A percentile compares a stretch with the other conserved stretches of the same genome.
Conservation (phyloP, 2,329 filamentous ascomycete genomes). For the Pseudofabraea citricarpa region DNA sequence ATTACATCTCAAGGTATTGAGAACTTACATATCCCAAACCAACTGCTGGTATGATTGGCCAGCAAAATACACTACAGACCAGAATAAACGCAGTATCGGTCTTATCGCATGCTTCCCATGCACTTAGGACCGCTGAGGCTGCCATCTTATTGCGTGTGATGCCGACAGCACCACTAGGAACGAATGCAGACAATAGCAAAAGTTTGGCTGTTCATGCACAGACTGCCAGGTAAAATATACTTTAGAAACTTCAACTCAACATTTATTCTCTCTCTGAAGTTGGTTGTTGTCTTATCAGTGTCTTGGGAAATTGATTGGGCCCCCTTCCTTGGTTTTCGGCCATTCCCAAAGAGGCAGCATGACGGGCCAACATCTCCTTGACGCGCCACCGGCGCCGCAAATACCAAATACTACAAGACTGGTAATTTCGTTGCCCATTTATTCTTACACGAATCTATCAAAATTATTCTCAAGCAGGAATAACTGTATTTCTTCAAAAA, state of each 20-base stretch:
- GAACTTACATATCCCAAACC: constrained; percentile 51
- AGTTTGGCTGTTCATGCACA: no score
- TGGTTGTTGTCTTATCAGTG: neutral
- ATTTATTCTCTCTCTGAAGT: neutral
- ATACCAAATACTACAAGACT: no score
- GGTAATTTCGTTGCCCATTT: no score
- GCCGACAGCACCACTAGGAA: no score
- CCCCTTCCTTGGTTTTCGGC: neutral
- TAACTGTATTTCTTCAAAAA: no score
- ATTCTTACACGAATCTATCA: no score
- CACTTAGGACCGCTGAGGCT: constrained; percentile 33
- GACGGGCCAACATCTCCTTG: neutral
- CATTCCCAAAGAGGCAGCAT: neutral
- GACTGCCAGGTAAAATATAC: no score
- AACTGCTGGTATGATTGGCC: constrained; percentile 63
- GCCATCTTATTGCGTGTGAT: constrained; percentile 6
- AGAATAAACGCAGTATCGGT: constrained; percentile 50
- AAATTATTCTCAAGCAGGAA: no score
- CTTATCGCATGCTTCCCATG: constrained; percentile 46
- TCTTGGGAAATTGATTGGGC: neutral
- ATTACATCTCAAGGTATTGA: neutral
- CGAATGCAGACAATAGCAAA: no score
- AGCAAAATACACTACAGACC: constrained; percentile 55
- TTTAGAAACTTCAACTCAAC: no score
- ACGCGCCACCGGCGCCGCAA: neutral